Conservation (phyloP, 2,329 filamentous ascomycete species). For the Macrophomina pseudophaseolina region DNA sequence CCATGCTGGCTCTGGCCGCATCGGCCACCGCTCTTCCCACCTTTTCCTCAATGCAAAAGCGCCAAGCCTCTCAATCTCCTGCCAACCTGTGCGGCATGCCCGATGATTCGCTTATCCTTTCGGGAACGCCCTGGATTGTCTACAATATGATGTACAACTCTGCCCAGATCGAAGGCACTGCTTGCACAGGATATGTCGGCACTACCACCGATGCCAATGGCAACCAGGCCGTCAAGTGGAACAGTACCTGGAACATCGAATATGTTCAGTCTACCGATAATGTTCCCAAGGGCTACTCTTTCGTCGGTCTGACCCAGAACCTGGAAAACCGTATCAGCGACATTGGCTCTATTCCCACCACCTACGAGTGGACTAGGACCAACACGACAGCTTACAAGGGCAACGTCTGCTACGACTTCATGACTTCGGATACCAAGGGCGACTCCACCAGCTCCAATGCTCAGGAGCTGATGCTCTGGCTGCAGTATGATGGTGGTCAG, state of each 20-base stretch:
- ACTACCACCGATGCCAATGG: conserved; percentile 38
- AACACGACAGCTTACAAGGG: conserved; percentile 29
- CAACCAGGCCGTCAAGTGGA: conserved; percentile 46
- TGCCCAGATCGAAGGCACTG: conserved; percentile 44
- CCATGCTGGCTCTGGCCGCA: conserved; percentile 28
- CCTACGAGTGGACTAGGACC: conserved; percentile 44
- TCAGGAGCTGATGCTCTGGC: conserved; percentile 54
- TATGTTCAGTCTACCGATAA: conserved; percentile 41
- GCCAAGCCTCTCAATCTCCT: conserved; percentile 28
- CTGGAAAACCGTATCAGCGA: conserved; percentile 47
- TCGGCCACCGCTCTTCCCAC: conserved; percentile 23
- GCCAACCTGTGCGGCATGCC: conserved; percentile 27
- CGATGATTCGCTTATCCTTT: conserved; percentile 36
- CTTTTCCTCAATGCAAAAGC: conserved; percentile 23
- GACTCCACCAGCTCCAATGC: conserved; percentile 48
- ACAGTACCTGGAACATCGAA: conserved; percentile 47
- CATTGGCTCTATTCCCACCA: conserved; percentile 48
- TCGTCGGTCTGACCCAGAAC: conserved; percentile 51
- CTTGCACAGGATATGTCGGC: conserved; percentile 48
- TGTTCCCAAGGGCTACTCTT: conserved; percentile 52
- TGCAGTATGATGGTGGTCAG: conserved; percentile 49
- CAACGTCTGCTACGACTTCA: conserved; percentile 53
- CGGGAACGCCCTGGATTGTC: conserved; percentile 51
- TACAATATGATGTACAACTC: conserved; percentile 55
- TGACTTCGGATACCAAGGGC: conserved; percentile 50